Evolutionary conservation across 257 asterid genomes (phyloP).

Genomic region (Fraxinus quadrangulata): DNA sequence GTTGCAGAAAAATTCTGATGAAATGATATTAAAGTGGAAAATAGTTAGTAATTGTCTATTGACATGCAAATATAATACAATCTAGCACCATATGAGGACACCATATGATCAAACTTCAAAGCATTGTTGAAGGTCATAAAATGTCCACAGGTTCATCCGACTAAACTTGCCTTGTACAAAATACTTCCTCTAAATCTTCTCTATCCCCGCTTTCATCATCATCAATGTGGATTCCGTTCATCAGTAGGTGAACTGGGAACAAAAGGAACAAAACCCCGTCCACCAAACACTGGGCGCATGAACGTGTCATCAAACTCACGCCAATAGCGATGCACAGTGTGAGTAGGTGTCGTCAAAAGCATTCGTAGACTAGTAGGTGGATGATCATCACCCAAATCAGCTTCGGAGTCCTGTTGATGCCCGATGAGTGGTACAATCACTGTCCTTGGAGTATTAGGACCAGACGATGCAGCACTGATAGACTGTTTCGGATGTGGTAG

Average conservation of each 20-base stretch:
- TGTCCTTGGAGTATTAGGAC: constrained; percentile 31
- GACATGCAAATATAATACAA: not conserved
- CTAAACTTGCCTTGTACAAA: not conserved
- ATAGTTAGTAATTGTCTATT: not conserved
- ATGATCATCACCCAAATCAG: constrained; percentile 22
- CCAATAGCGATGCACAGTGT: constrained; percentile 44
- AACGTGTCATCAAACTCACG: constrained; percentile 44
- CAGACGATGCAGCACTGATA: constrained; percentile 28
- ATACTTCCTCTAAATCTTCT: not conserved
- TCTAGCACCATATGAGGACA: not conserved
- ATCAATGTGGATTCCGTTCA: constrained; percentile 25
- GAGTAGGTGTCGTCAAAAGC: constrained; percentile 39
- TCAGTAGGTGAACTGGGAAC: constrained; percentile 42
- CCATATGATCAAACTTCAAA: too few relatives aligned
- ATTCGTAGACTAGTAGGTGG: constrained; percentile 32
- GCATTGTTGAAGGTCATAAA: not conserved
- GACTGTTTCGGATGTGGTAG: constrained; percentile 31
- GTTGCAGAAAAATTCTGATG: not conserved
- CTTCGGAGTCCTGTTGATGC: constrained; percentile 32
- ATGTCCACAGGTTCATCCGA: not conserved
- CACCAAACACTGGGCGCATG: constrained; percentile 54
- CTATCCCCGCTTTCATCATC: not conserved
- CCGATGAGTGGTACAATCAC: constrained; percentile 31
- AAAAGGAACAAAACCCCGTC: constrained; percentile 46
- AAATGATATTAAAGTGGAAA: not conserved